A percentile compares a stretch with the other conserved stretches of the same genome.
Conservation (phyloP, 1,284 basidiomycete species). For the Ceratobasidium sp. region DNA sequence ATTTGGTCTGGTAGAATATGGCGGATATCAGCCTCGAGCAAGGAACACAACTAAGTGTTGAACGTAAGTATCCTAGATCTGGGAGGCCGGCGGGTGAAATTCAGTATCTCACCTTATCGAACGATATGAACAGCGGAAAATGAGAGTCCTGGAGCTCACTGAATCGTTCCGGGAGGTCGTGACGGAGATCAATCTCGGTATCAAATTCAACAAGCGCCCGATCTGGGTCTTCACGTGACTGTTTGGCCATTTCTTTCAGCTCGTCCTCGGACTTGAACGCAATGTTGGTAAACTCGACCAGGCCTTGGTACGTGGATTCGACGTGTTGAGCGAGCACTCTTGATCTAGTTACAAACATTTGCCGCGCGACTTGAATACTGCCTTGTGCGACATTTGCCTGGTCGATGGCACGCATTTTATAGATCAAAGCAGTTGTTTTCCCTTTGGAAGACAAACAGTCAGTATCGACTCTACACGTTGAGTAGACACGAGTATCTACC, state of each 20-base stretch:
- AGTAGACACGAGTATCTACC: neutral
- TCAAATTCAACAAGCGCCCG: constrained; percentile 28
- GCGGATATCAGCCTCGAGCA: constrained; percentile 41
- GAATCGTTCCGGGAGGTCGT: constrained; percentile 30
- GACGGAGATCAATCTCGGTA: constrained; percentile 1
- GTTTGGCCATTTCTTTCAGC: constrained; percentile 18
- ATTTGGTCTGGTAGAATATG: constrained; percentile 33
- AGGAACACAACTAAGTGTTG: constrained; percentile 3
- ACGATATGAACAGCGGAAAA: constrained; percentile 35
- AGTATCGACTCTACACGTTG: neutral
- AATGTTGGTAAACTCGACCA: constrained; percentile 21
- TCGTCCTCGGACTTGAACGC: neutral
- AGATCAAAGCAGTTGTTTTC: constrained; percentile 18
- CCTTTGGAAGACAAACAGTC: neutral
- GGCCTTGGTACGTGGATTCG: constrained; percentile 22
- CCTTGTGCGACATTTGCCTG: constrained; percentile 12
- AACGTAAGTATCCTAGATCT: neutral
- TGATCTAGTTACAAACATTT: constrained; percentile 14
- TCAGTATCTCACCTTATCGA: constrained; percentile 24
- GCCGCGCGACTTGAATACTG: neutral
- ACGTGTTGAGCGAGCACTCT: constrained; percentile 25
- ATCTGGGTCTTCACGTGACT: constrained; percentile 11
- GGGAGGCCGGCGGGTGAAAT: no score
- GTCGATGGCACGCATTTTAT: constrained; percentile 22
- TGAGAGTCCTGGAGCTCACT: constrained; percentile 8